These are phyloP conservation scores for Agaricus sinodeliciosus DNA, from an alignment of 768 basidiomycete genomes.

Conservation along the genomic window DNA sequence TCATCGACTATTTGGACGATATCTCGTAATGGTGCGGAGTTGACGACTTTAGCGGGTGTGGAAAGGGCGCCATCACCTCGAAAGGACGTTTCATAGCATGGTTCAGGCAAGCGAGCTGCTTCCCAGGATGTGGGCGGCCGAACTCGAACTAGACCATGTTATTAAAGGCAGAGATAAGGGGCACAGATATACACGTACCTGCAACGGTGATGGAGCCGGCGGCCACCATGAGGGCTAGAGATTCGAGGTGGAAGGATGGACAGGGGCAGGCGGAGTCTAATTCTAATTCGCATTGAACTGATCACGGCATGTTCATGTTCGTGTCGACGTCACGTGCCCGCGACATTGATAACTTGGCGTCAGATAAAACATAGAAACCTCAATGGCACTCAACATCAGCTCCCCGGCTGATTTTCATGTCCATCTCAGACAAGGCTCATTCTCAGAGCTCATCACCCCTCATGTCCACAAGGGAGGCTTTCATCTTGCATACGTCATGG, in stretches of 20 bases:
- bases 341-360: conserved; percentile 6
- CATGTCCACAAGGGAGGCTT: conserved; percentile 91
- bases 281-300: conserved; percentile 5
- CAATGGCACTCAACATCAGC: conserved; percentile 38
- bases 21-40: conserved; percentile 58
- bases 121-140: conserved; percentile 85
- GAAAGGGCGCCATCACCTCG: conserved; percentile 86
- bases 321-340: conserved; percentile 33
- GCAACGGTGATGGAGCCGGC: conserved; percentile 87
- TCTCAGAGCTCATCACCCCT: conserved; percentile 80
- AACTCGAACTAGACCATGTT: conserved; percentile 63
- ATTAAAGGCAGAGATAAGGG: conserved; percentile 14
- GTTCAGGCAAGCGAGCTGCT: conserved; percentile 76
- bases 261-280: not conserved
- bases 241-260: not conserved
- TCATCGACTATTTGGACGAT: conserved; percentile 90
- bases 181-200: conserved; percentile 36
- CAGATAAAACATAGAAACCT: not conserved
- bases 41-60: conserved; percentile 48
- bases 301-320: conserved; percentile 13
- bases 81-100: conserved; percentile 60
- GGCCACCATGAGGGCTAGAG: conserved; percentile 51
- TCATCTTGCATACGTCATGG: conserved; percentile 94
- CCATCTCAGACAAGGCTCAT: conserved; percentile 83
- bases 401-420: conserved; percentile 94